Conservation (phyloP, 176 grass and related monocot species). For the Themeda triandra region DNA sequence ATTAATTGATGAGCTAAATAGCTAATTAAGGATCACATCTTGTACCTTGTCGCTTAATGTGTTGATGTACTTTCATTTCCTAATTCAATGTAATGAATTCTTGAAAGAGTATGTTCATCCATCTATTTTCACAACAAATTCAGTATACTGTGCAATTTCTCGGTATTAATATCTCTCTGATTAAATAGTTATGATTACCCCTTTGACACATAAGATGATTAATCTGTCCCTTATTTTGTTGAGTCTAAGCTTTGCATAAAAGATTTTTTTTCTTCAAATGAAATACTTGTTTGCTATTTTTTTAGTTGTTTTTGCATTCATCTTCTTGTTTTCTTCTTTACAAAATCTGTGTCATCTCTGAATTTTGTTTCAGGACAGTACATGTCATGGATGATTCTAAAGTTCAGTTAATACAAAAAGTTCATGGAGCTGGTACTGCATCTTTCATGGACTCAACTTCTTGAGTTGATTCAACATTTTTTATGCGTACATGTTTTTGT, state of each 20-base stretch:
- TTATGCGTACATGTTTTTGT: background rate
- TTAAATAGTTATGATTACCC: background rate
- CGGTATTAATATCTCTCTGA: background rate
- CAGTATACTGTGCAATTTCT: background rate
- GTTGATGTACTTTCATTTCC: background rate
- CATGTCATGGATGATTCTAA: conserved; percentile 54
- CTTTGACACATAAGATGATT: background rate
- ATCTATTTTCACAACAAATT: background rate
- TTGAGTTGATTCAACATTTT: conserved; percentile 15
- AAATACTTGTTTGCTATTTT: background rate
- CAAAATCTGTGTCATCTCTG: background rate
- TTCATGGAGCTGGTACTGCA: conserved; percentile 55
- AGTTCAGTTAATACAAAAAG: conserved; percentile 71
- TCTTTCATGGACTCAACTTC: conserved; percentile 19
- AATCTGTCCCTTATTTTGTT: background rate
- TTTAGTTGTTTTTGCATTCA: background rate
- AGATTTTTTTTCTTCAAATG: background rate
- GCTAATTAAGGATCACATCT: background rate
- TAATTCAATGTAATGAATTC: background rate
- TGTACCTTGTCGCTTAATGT: background rate
- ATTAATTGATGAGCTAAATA: background rate
- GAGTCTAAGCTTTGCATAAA: background rate
- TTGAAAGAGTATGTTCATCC: background rate
- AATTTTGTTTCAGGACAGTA: conserved; percentile 68
- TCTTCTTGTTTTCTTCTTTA: background rate